Conservation (phyloP, 768 basidiomycete genomes). For the Sporobolomyces roseus region DNA sequence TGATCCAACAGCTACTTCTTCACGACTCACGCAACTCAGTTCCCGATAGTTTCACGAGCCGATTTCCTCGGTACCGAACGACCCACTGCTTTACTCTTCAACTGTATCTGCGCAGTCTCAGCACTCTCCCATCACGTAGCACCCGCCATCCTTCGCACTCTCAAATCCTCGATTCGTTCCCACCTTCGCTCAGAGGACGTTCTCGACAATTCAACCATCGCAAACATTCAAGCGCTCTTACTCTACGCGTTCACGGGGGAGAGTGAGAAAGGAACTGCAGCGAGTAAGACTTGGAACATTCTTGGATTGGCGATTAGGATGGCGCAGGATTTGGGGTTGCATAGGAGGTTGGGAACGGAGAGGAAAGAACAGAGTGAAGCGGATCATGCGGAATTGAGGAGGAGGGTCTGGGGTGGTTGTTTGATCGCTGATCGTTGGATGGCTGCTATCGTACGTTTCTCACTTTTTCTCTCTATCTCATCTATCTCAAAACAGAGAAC, state of each 20-base stretch:
- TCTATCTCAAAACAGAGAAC: neutral
- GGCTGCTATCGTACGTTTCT: constrained; percentile 24
- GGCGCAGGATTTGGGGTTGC: constrained; percentile 95
- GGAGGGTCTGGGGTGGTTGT: constrained; percentile 90
- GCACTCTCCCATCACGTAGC: constrained; percentile 75
- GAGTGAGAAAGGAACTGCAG: constrained; percentile 43
- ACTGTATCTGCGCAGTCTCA: constrained; percentile 89
- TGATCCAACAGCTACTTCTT: constrained; percentile 69
- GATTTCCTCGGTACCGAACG: constrained; percentile 80
- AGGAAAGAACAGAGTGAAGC: constrained; percentile 58
- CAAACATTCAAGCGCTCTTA: constrained; percentile 76
- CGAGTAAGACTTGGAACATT: constrained; percentile 40
- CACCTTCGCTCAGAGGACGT: constrained; percentile 88
- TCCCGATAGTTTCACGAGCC: constrained; percentile 79
- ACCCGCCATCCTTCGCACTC: constrained; percentile 78
- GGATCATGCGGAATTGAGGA: constrained; percentile 67
- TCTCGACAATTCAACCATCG: constrained; percentile 53
- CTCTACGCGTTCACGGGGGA: constrained; percentile 39
- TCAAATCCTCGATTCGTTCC: constrained; percentile 79
- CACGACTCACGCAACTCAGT: constrained; percentile 72
- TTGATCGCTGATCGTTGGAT: constrained; percentile 84
- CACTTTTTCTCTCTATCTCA: neutral
- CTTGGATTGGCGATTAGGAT: constrained; percentile 48
- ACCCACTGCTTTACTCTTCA: constrained; percentile 72
- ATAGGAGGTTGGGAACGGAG: constrained; percentile 68